A percentile compares a stretch with the other conserved stretches of the same genome.
These are phyloP conservation scores for Meyerozyma carpophila DNA, from an alignment of 1,139 yeast genomes.

Conservation along the genomic window DNA sequence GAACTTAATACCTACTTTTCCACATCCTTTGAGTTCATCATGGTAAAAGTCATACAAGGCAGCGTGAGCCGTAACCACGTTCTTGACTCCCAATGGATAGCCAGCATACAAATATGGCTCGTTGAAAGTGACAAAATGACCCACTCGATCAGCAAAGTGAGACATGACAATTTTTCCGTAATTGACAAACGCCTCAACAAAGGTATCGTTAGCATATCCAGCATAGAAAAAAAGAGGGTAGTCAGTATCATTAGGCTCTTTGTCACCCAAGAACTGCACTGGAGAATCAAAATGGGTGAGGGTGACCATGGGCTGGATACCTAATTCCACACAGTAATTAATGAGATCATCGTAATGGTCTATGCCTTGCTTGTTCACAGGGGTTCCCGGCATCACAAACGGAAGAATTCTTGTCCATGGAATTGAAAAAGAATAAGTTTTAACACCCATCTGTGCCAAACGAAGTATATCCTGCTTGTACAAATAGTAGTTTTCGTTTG, in stretches of 20 bases:
- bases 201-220: slow-evolving; percentile 20
- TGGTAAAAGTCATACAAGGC: slow-evolving; percentile 22
- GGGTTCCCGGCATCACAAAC: slow-evolving; percentile 21
- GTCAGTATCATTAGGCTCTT: background rate
- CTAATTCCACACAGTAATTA: slow-evolving; percentile 21
- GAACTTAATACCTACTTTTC: slow-evolving; percentile 19
- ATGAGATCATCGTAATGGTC: slow-evolving; percentile 30
- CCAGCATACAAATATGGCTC: slow-evolving; percentile 23
- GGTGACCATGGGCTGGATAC: slow-evolving; percentile 27
- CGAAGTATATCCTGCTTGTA: slow-evolving; percentile 29
- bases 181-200: slow-evolving; percentile 25
- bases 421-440: slow-evolving; percentile 25
- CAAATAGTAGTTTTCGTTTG: slow-evolving; percentile 27
- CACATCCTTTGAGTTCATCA: slow-evolving; percentile 20
- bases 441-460: slow-evolving; percentile 28
- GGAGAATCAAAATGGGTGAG: slow-evolving; percentile 33
- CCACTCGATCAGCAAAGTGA: slow-evolving; percentile 28
- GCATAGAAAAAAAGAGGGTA: slow-evolving; percentile 11
- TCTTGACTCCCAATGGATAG: slow-evolving; percentile 17
- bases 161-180: slow-evolving; percentile 27
- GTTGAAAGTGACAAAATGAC: slow-evolving; percentile 27
- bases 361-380: slow-evolving; percentile 24
- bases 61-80: slow-evolving; percentile 25
- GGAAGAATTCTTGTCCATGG: slow-evolving; percentile 33
- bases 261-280: slow-evolving; percentile 13